Conservation (phyloP, 2,329 filamentous ascomycete genomes). For the Botrytis byssoidea region DNA sequence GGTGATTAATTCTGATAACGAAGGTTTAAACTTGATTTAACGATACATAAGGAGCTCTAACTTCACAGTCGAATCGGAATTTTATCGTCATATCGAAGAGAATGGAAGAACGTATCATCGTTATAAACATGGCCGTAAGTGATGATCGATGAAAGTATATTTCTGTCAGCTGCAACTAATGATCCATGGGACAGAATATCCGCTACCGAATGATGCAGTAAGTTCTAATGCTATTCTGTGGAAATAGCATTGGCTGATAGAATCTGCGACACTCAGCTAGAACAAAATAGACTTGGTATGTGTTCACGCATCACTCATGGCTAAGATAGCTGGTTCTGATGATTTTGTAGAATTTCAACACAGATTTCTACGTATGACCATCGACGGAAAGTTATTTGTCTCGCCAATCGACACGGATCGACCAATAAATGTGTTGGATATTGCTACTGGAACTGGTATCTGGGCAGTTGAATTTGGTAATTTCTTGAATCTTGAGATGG, state of each 20-base stretch:
- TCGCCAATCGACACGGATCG: conserved; percentile 4
- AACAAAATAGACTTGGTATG: conserved; percentile 16
- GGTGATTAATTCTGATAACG: not conserved
- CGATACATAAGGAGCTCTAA: conserved; percentile 6
- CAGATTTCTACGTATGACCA: conserved; percentile 10
- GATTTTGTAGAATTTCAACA: conserved; percentile 14
- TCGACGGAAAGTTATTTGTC: conserved; percentile 16
- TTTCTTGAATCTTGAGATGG: conserved; percentile 25
- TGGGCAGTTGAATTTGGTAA: conserved; percentile 23
- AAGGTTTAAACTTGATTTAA: not conserved
- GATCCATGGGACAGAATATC: conserved; percentile 13
- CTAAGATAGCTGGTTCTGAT: not conserved
- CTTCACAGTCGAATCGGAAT: conserved; percentile 10
- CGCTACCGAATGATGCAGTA: conserved; percentile 17
- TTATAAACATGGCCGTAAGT: conserved; percentile 17
- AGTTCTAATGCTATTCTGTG: not conserved
- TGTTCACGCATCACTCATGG: not conserved
- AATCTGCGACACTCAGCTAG: not conserved
- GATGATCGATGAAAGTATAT: not conserved
- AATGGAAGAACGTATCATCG: conserved; percentile 21
- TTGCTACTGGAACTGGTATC: conserved; percentile 17
- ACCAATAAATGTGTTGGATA: conserved; percentile 11
- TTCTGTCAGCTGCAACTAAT: not conserved
- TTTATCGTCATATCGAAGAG: conserved; percentile 15
- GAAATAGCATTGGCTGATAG: not conserved